Evolutionary conservation across 1,284 basidiomycete species (phyloP).

Genomic region (Agroathelia rolfsii): DNA sequence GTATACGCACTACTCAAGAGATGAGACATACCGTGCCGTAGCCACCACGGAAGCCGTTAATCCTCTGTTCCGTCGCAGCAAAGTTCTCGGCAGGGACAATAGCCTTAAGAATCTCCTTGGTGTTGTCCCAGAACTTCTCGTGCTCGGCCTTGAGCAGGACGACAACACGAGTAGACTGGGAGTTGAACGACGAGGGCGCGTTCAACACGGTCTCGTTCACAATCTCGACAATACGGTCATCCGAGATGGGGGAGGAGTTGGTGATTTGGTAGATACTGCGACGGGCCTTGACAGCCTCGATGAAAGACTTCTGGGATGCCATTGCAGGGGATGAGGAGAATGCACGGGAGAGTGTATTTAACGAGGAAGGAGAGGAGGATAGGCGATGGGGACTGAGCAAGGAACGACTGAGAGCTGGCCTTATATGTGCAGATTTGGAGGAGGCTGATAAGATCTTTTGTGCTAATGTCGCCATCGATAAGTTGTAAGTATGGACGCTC

Average conservation of each 20-base stretch:
- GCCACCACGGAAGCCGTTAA: not conserved
- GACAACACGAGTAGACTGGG: constrained; percentile 1
- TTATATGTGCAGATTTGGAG: too few species aligned
- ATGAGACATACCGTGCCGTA: constrained; percentile 2
- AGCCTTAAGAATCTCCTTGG: not conserved
- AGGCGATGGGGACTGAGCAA: too few species aligned
- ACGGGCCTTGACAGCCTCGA: too few species aligned
- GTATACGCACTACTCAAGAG: not conserved
- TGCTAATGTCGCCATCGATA: too few species aligned
- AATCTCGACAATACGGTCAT: not conserved
- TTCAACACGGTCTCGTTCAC: constrained; percentile 1
- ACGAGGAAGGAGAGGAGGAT: too few species aligned
- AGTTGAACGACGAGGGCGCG: constrained; percentile 3
- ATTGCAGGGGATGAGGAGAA: too few species aligned
- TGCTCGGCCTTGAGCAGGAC: not conserved
- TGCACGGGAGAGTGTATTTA: too few species aligned
- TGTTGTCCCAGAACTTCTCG: constrained; percentile 1
- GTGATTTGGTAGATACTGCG: constrained; percentile 1
- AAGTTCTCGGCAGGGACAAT: too few species aligned
- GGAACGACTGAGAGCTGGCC: too few species aligned
- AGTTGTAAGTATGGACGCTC: too few species aligned
- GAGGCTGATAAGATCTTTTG: too few species aligned
- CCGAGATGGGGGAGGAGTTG: not conserved
- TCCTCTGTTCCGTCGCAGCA: not conserved
- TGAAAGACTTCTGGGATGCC: too few species aligned